phyloP scores from a whole-genome alignment of 2,329 filamentous ascomycete genomes.

The Fusarium buxicola region DNA sequence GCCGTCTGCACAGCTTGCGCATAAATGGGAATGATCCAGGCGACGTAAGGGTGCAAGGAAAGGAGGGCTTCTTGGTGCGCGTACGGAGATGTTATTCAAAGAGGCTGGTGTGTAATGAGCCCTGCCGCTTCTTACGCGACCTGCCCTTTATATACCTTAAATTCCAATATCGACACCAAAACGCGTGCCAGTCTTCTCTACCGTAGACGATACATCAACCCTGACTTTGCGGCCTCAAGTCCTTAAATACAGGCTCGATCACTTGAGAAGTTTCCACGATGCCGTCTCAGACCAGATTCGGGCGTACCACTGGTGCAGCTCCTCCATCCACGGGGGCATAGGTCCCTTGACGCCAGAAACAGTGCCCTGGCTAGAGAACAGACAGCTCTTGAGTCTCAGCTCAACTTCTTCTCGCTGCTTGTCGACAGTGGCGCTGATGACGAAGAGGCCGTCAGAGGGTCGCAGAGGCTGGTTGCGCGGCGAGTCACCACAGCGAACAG shows the following conservation, averaged over 20 bases:
- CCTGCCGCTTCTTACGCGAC: too few relatives aligned
- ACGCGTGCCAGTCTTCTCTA: too few relatives aligned
- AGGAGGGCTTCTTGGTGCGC: too few relatives aligned
- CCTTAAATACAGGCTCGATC: background rate
- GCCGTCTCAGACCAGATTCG: slow-evolving; percentile 55
- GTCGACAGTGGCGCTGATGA: slow-evolving; percentile 72
- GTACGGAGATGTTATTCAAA: too few relatives aligned
- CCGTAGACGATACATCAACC: too few relatives aligned
- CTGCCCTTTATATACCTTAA: too few relatives aligned
- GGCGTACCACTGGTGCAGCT: slow-evolving; percentile 56
- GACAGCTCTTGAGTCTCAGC: slow-evolving; percentile 72
- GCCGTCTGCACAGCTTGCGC: slow-evolving; percentile 38
- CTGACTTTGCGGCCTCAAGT: too few relatives aligned
- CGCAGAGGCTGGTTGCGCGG: slow-evolving; percentile 68
- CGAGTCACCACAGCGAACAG: slow-evolving; percentile 74
- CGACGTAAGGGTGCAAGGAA: too few relatives aligned
- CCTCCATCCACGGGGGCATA: slow-evolving; percentile 46
- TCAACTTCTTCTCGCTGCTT: slow-evolving; percentile 69
- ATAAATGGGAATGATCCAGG: background rate
- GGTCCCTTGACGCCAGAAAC: slow-evolving; percentile 49
- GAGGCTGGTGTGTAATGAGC: too few relatives aligned
- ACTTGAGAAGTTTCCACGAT: slow-evolving; percentile 53
- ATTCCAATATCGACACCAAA: too few relatives aligned
- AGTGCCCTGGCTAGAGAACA: slow-evolving; percentile 62
- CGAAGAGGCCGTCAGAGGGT: slow-evolving; percentile 73